Evolutionary conservation across 257 asterid species (phyloP).

Genomic region (Nicotiana benthamiana): DNA sequence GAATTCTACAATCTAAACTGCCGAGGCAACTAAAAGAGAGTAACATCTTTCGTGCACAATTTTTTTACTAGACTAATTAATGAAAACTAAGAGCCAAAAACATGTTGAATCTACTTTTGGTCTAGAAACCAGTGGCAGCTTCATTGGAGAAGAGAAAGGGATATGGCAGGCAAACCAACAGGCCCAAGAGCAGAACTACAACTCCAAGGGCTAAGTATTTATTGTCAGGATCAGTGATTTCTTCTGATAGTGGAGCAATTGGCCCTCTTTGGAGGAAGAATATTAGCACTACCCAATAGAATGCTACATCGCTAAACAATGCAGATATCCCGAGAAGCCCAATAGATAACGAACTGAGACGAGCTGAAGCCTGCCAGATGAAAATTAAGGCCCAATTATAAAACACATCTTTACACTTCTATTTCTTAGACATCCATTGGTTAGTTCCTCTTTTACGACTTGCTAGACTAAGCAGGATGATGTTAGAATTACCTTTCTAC

Average conservation of each 20-base stretch:
- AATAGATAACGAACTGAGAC: slow-evolving; percentile 59
- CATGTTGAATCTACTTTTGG: neutral
- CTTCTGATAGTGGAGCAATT: slow-evolving; percentile 79
- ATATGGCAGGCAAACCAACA: slow-evolving; percentile 82
- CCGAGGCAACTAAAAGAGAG: neutral
- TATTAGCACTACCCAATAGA: slow-evolving; percentile 86
- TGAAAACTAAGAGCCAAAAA: neutral
- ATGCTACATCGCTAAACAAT: slow-evolving; percentile 74
- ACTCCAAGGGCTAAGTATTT: slow-evolving; percentile 51
- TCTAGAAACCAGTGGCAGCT: slow-evolving; percentile 6
- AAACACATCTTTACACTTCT: neutral
- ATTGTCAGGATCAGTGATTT: slow-evolving; percentile 65
- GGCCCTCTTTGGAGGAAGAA: slow-evolving; percentile 98
- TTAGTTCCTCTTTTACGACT: neutral
- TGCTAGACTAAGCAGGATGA: neutral
- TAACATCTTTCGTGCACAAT: neutral
- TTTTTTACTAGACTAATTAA: neutral
- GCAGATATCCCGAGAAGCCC: slow-evolving; percentile 75
- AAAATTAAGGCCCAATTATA: neutral
- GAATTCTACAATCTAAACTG: neutral
- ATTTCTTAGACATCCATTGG: neutral
- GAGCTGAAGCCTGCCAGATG: slow-evolving; percentile 55
- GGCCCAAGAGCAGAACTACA: slow-evolving; percentile 56
- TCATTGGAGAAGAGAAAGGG: slow-evolving; percentile 71
- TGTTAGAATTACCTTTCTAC: slow-evolving; percentile 71